Base-by-base conservation (phyloP, 202 grass and related monocot species). In the Carex arenaria region DNA sequence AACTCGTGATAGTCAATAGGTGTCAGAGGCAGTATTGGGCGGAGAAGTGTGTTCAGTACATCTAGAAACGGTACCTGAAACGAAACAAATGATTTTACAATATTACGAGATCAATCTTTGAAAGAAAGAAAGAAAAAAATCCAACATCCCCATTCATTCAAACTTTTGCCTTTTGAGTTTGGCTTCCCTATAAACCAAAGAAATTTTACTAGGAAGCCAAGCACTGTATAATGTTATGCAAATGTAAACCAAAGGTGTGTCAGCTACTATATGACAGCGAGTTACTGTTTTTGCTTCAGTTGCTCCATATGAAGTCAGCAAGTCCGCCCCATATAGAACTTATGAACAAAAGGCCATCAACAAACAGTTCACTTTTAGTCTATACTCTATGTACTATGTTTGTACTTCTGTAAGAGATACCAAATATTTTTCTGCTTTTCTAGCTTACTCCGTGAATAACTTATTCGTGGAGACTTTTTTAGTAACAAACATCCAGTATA, bases 1-100 rank as follows among this genome's bases (percentile, higher is more conserved):
- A 98, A 98, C 47, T 98, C 95, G 79, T 98, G 87, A 89, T 98
- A 95, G 82, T 98, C 95, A 83, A 91, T 89, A 82, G 91, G 93
- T 36, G 86, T 98, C 72, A 95, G 87, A 92, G 95, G 91, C 68
- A 98, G 85, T 91, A 95, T 90, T 83, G 93, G 95, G 64, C 90
- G 86, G 32, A 95, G 86, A 81, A 93, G 95, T 64, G 95, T 95
- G 84, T 91, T 98, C 86, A 89, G 88, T 80, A 95, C 91, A 93
- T 98, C 95, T 84, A 98, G 87, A 88, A 98, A 98, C 43, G 95
- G 95, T 59, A 92, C 95, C 93, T 98, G 89, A 22, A 83, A 54
- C 14, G 75, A 31, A 69, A 64, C 28, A 71, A 51, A 84, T 77
- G 61, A 74, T 67, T 54, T 54, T 55, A 57, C 28, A 77, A 77